Conservation (phyloP, 257 asterid genomes). For the Salvia hispanica region DNA sequence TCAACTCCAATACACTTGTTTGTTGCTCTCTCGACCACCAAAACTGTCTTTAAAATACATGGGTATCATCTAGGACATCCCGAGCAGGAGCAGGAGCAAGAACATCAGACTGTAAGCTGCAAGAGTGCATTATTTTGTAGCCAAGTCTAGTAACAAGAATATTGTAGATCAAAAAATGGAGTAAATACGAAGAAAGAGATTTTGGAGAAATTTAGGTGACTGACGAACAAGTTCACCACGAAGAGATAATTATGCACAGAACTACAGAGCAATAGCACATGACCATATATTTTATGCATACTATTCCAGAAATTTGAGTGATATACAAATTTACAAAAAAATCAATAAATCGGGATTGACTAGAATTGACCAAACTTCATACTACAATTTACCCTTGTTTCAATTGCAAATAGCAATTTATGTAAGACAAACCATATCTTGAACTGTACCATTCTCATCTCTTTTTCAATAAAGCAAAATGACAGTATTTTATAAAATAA, state of each 20-base stretch:
- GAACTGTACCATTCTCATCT: conserved; percentile 1
- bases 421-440: background rate
- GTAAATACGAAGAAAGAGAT: background rate
- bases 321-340: too few relatives aligned
- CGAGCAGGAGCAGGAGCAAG: too few relatives aligned
- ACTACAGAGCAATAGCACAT: too few relatives aligned
- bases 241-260: background rate
- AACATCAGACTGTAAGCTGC: conserved; percentile 45
- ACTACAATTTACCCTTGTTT: background rate
- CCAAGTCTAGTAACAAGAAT: background rate
- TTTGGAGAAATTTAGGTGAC: background rate
- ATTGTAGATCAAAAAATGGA: background rate
- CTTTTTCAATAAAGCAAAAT: background rate
- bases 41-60: conserved; percentile 22
- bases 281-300: too few relatives aligned
- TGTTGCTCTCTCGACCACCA: conserved; percentile 29
- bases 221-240: too few relatives aligned
- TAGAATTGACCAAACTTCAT: too few relatives aligned
- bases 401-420: conserved; percentile 7
- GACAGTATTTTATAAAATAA: background rate
- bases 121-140: conserved; percentile 30
- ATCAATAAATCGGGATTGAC: too few relatives aligned
- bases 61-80: conserved; percentile 32
- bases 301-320: too few relatives aligned
- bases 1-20: background rate